Conservation (phyloP, 2,329 filamentous ascomycete species). For the Pyrenophora graminea region DNA sequence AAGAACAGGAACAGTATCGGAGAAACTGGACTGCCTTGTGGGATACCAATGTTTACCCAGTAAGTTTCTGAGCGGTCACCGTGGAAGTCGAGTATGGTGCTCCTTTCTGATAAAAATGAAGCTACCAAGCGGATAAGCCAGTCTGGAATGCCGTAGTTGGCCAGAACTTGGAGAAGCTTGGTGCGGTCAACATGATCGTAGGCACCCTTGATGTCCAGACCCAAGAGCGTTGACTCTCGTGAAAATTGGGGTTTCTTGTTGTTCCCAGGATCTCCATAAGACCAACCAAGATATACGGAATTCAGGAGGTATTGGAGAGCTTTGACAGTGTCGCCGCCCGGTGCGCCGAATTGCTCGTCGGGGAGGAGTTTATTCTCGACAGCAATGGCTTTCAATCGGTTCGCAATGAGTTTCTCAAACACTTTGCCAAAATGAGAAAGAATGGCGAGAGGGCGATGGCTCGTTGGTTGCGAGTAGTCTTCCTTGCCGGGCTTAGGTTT, state of each 20-base stretch:
- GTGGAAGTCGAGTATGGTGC: not conserved
- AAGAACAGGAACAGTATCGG: constrained; percentile 1
- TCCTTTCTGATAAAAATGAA: constrained; percentile 1
- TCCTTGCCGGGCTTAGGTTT: constrained; percentile 28
- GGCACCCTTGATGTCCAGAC: constrained; percentile 5
- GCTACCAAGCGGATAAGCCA: constrained; percentile 2
- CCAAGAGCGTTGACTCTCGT: not conserved
- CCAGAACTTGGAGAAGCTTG: not conserved
- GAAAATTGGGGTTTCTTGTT: too few relatives aligned
- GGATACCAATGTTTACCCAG: constrained; percentile 2
- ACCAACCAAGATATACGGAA: constrained; percentile 1
- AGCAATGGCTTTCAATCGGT: constrained; percentile 17
- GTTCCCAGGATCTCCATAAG: not conserved
- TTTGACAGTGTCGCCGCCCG: not conserved
- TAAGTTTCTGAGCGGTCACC: not conserved
- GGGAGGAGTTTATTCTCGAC: not conserved
- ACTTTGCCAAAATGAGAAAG: constrained; percentile 31
- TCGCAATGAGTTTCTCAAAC: constrained; percentile 27
- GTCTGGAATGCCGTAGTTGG: not conserved
- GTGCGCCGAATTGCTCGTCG: constrained; percentile 1
- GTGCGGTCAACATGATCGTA: constrained; percentile 1
- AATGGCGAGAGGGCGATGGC: constrained; percentile 30
- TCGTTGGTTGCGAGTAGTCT: constrained; percentile 16
- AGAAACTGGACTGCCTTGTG: constrained; percentile 2
- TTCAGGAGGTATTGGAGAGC: not conserved